A percentile compares a stretch with the other conserved stretches of the same genome.
Evolutionary conservation across 2,329 filamentous ascomycete species (phyloP).

Genomic region (Phyllosticta citribraziliensis): DNA sequence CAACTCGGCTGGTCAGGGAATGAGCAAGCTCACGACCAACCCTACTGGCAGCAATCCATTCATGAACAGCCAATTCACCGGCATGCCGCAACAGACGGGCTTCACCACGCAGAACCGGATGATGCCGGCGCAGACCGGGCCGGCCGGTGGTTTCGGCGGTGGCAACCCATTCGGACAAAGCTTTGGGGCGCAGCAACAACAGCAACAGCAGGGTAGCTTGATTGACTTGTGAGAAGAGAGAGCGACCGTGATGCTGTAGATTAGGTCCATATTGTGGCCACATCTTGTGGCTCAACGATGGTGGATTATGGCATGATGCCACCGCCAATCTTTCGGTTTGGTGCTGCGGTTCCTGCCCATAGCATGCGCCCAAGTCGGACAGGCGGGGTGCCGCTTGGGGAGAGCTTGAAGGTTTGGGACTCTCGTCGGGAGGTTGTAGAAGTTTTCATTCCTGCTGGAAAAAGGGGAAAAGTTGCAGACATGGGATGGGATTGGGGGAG

Average conservation of each 20-base stretch:
- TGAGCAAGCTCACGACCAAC: slow-evolving; percentile 57
- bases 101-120: slow-evolving; percentile 29
- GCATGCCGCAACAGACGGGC: slow-evolving; percentile 40
- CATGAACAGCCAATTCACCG: slow-evolving; percentile 72
- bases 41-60: slow-evolving; percentile 84
- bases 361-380: no score
- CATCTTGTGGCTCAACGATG: not conserved
- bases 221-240: slow-evolving; percentile 44
- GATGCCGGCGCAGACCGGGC: slow-evolving; percentile 43
- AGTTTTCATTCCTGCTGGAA: not conserved
- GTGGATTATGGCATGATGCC: not conserved
- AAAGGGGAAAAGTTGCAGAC: not conserved
- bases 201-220: slow-evolving; percentile 44
- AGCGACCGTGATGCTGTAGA: not conserved
- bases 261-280: not conserved
- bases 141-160: slow-evolving; percentile 35
- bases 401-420: not conserved
- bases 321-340: not conserved
- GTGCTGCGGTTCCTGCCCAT: no score
- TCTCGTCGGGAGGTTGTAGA: not conserved
- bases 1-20: slow-evolving; percentile 82
- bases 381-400: no score
- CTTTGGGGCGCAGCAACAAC: slow-evolving; percentile 33
- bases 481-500: not conserved
- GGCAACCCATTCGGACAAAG: slow-evolving; percentile 47